Evolutionary conservation across 2,329 filamentous ascomycete genomes (phyloP).

Genomic region (Clarireedia monteithiana): DNA sequence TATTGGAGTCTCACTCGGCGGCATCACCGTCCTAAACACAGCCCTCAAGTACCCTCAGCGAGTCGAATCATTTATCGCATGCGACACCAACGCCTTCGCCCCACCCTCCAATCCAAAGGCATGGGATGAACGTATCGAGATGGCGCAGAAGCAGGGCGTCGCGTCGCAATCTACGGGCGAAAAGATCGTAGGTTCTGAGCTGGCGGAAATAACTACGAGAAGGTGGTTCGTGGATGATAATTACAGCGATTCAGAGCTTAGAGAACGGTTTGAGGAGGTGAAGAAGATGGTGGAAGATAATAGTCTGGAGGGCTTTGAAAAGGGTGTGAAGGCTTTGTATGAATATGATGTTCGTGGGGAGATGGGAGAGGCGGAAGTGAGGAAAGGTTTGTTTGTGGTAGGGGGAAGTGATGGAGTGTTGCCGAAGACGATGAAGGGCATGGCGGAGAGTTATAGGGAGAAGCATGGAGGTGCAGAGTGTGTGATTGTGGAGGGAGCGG

Average conservation of each 20-base stretch:
- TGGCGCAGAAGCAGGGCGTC: conserved; percentile 51
- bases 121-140: conserved; percentile 67
- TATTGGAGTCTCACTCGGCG: conserved; percentile 74
- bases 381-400: conserved; percentile 61
- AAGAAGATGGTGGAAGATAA: conserved; percentile 63
- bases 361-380: conserved; percentile 37
- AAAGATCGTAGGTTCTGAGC: conserved; percentile 50
- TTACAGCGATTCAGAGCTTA: conserved; percentile 45
- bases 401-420: conserved; percentile 68
- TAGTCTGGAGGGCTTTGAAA: conserved; percentile 59
- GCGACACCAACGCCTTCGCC: conserved; percentile 70
- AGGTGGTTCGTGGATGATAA: conserved; percentile 63
- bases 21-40: conserved; percentile 67
- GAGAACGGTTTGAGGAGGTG: conserved; percentile 47
- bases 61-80: conserved; percentile 57
- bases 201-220: conserved; percentile 64
- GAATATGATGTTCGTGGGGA: conserved; percentile 57
- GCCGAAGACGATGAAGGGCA: conserved; percentile 72
- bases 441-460: conserved; percentile 50
- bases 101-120: conserved; percentile 68
- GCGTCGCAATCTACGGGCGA: conserved; percentile 34
- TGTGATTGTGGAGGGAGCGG: conserved; percentile 59
- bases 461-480: conserved; percentile 43
- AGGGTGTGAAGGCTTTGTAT: conserved; percentile 62
- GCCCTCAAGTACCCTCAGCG: conserved; percentile 57